phyloP scores from a whole-genome alignment of 176 grass and related monocot species.

The Lolium multiflorum region DNA sequence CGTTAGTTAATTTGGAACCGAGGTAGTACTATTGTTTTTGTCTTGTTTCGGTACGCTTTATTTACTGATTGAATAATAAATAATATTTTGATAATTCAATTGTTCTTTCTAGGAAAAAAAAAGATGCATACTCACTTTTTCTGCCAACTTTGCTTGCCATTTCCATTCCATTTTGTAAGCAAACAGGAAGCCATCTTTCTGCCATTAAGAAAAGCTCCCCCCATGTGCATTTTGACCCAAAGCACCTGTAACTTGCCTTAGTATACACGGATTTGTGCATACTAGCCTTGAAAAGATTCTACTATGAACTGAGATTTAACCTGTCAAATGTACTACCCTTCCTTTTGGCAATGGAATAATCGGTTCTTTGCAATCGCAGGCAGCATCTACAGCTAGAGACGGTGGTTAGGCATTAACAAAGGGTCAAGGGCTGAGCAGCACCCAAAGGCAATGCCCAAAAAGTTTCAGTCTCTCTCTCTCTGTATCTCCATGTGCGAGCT shows the following conservation, averaged over 20 bases:
- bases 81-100: not conserved
- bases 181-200: constrained; percentile 42
- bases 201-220: constrained; percentile 19
- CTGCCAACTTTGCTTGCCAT: not conserved
- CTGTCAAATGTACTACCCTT: constrained; percentile 16
- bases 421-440: constrained; percentile 46
- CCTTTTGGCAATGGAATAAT: constrained; percentile 19
- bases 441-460: constrained; percentile 35
- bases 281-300: not conserved
- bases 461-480: not conserved
- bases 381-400: constrained; percentile 21
- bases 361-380: constrained; percentile 10
- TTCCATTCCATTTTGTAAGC: not conserved
- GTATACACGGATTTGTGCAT: constrained; percentile 12
- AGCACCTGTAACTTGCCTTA: constrained; percentile 12
- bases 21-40: not conserved
- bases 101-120: not conserved
- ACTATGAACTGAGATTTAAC: constrained; percentile 24
- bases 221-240: constrained; percentile 48
- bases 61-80: not conserved
- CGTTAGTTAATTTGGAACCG: too few relatives aligned
- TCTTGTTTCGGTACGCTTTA: not conserved
- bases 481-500: not conserved
- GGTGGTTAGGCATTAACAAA: constrained; percentile 55
- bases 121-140: constrained; percentile 32